Conservation (phyloP, 73 alveolate genomes). For the Paramecium caudatum region DNA sequence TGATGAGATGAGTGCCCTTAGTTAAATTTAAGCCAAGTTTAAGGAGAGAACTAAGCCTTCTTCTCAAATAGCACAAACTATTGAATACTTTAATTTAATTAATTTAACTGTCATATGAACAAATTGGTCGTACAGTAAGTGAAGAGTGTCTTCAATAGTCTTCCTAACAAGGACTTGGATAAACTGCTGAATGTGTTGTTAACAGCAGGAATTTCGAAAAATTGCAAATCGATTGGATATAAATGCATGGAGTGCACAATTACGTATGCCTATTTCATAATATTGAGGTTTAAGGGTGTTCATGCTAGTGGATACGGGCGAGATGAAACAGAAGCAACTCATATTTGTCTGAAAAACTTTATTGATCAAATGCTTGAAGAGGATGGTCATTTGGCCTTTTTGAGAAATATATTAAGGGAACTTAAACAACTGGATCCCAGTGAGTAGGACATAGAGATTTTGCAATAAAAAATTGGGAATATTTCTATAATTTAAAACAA, state of each 20-base stretch:
- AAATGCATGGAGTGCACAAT: constrained; percentile 53
- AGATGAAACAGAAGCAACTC: constrained; percentile 62
- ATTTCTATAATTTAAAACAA: constrained; percentile 44
- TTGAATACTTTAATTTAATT: constrained; percentile 37
- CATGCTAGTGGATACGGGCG: constrained; percentile 53
- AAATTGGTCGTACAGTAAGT: constrained; percentile 33
- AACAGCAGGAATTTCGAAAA: constrained; percentile 42
- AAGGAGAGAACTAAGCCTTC: background rate
- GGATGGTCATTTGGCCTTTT: constrained; percentile 10
- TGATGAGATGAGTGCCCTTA: background rate
- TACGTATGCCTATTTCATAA: background rate
- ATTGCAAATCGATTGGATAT: constrained; percentile 51
- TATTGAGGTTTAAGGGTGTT: constrained; percentile 2
- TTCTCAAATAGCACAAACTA: background rate
- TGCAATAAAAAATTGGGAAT: constrained; percentile 43
- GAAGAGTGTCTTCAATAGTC: background rate
- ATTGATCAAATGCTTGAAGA: constrained; percentile 22
- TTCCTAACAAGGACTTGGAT: constrained; percentile 23
- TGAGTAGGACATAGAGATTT: constrained; percentile 1
- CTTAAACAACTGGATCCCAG: constrained; percentile 7
- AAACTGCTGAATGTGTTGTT: background rate
- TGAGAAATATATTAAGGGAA: constrained; percentile 49
- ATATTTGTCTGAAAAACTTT: constrained; percentile 44
- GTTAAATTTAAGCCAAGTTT: background rate
- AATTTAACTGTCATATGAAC: constrained; percentile 56